These are phyloP conservation scores for Byssochlamys sp. DNA, from an alignment of 2,329 filamentous ascomycete genomes.

Conservation along the genomic window DNA sequence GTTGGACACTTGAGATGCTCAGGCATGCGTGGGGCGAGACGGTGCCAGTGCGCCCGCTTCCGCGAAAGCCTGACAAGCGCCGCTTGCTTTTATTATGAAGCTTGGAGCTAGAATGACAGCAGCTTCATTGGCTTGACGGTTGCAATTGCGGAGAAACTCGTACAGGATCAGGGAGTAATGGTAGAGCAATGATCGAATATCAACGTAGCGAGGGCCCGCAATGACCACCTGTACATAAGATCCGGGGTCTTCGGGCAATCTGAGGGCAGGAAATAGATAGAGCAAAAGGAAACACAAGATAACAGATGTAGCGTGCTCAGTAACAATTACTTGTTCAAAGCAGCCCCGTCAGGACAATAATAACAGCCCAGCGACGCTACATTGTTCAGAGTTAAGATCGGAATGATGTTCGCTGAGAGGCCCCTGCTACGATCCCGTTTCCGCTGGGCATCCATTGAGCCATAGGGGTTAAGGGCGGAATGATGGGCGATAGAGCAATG, in stretches of 20 bases:
- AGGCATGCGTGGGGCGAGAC: neutral
- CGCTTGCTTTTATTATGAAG: neutral
- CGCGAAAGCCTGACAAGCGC: slow-evolving; percentile 1
- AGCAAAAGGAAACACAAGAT: neutral
- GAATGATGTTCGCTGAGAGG: neutral
- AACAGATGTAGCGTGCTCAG: neutral
- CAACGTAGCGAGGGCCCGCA: neutral
- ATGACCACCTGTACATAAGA: neutral
- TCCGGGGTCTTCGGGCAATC: neutral
- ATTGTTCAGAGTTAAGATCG: neutral
- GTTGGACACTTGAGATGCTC: neutral
- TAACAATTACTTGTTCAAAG: too few species aligned
- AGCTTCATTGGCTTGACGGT: neutral
- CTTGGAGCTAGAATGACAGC: neutral
- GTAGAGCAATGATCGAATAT: neutral
- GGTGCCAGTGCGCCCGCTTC: neutral
- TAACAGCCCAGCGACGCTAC: neutral
- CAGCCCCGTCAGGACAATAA: neutral
- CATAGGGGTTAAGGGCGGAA: neutral
- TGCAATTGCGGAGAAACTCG: neutral
- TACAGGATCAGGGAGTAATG: neutral
- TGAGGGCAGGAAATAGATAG: neutral
- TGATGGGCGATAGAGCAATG: neutral
- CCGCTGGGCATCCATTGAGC: neutral
- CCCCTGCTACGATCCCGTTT: neutral